These are phyloP conservation scores for Eustoma russellianum DNA, from an alignment of 257 asterid genomes.

Conservation along the genomic window DNA sequence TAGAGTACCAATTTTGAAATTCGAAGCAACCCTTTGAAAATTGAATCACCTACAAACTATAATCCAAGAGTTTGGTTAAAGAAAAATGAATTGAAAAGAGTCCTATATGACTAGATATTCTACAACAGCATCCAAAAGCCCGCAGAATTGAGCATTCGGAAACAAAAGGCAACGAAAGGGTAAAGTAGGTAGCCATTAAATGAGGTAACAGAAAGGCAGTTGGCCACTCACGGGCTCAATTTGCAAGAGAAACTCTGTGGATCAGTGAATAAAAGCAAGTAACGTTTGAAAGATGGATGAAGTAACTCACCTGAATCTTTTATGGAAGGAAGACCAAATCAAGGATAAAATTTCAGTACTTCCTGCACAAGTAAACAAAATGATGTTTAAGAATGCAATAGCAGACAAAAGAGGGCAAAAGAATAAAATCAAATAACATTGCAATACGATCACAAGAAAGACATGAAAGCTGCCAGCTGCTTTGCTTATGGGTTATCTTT, in stretches of 20 bases:
- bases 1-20: constrained; percentile 8
- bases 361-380: constrained; percentile 36
- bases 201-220: constrained; percentile 56
- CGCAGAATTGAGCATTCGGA: constrained; percentile 26
- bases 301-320: constrained; percentile 36
- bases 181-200: constrained; percentile 30
- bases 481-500: constrained; percentile 3
- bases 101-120: background rate
- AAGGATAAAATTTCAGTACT: constrained; percentile 24
- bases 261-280: constrained; percentile 2
- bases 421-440: constrained; percentile 16
- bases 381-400: constrained; percentile 3
- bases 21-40: constrained; percentile 10
- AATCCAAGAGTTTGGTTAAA: no score
- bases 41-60: background rate
- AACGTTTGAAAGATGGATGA: constrained; percentile 8
- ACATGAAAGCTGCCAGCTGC: constrained; percentile 37
- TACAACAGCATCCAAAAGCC: background rate
- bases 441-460: constrained; percentile 65
- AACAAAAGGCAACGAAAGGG: constrained; percentile 18
- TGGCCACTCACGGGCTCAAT: constrained; percentile 46
- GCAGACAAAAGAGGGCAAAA: constrained; percentile 7
- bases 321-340: constrained; percentile 25
- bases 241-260: constrained; percentile 16
- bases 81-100: no score